These are phyloP conservation scores for Ceratocystis huliohia DNA, from an alignment of 2,329 filamentous ascomycete genomes.

Conservation along the genomic window DNA sequence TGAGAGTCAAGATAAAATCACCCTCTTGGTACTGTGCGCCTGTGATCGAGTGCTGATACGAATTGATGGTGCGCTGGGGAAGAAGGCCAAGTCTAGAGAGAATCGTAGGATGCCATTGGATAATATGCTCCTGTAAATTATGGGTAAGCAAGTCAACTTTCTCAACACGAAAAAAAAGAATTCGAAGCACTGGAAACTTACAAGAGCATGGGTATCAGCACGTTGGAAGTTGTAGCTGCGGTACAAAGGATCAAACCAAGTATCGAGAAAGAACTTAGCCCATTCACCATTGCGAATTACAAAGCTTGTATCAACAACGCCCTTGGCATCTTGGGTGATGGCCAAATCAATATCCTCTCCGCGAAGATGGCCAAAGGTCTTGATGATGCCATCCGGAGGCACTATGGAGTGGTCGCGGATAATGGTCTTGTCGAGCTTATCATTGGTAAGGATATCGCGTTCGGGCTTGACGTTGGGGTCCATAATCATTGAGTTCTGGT, in stretches of 20 bases:
- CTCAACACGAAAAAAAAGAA: neutral
- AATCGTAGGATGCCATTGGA: constrained; percentile 95
- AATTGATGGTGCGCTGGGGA: constrained; percentile 73
- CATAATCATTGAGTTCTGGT: constrained; percentile 79
- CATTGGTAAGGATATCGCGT: constrained; percentile 53
- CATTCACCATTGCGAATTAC: constrained; percentile 75
- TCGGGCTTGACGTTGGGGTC: constrained; percentile 59
- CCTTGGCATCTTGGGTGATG: constrained; percentile 71
- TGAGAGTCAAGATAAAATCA: constrained; percentile 71
- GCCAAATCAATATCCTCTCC: constrained; percentile 69
- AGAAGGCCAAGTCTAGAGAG: constrained; percentile 79
- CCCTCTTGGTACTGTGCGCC: constrained; percentile 65
- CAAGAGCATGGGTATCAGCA: constrained; percentile 81
- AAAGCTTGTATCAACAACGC: constrained; percentile 64
- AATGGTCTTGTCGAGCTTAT: constrained; percentile 64
- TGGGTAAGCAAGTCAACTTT: neutral
- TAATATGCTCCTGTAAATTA: constrained; percentile 57
- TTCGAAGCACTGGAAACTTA: constrained; percentile 32
- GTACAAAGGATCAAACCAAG: constrained; percentile 93
- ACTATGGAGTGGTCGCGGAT: constrained; percentile 75
- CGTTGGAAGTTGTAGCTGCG: constrained; percentile 93
- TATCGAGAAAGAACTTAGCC: constrained; percentile 84
- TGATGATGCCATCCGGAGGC: constrained; percentile 92
- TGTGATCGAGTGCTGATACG: constrained; percentile 49
- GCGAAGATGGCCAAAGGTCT: constrained; percentile 74